Base-by-base conservation (phyloP, 2,329 filamentous ascomycete species). In the Phaeosphaeria sp. region DNA sequence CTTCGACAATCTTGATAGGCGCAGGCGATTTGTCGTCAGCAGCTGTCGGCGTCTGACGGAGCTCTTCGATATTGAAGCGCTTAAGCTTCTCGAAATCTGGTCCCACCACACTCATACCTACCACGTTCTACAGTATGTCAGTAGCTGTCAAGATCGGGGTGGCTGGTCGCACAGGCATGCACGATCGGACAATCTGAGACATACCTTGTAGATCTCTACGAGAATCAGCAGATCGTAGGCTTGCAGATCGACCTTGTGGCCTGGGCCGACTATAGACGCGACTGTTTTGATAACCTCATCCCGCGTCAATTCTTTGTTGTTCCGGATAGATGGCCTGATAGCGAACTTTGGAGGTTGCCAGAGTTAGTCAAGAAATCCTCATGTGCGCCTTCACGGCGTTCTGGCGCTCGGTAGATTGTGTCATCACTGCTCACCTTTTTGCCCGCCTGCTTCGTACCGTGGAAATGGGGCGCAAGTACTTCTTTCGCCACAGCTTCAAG, bases 151-250 rank as follows among this genome's bases (percentile, higher is more conserved):
- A 47, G 20, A 62, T 55, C 24, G 52, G 25, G 55, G 53, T 39
- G 45, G 39, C 22, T 30, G 17, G 21, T 30, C 11, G 47, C 47
- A 47, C 56, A 42, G 27, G 49, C 44, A 36, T 30, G 30, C 40
- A 40, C 53, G 42, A 30, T 52, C 55, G n/a, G 53, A 65, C 47
- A 60, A 59, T 56, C 58, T 49, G 63, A 57, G 60, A 73, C 82
- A 66, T 83, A 91, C 91, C 85, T 92, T 88, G 75, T 90, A 94
- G 55, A 95, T 84, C 68, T 95, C 91, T 55, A 95, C 87, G 60
- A 94, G 78, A 65, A 95, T 89, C 30, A 93, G 86, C 72, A 91
- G 87, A 78, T 94, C 91, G 33, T 91, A 91, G n/a, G 83, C 84
- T 48, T 83, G 86, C n/a, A 96, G 84, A 68, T 93, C 87, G 57